phyloP scores from a whole-genome alignment of 768 basidiomycete genomes.

The Boletus insuetus region DNA sequence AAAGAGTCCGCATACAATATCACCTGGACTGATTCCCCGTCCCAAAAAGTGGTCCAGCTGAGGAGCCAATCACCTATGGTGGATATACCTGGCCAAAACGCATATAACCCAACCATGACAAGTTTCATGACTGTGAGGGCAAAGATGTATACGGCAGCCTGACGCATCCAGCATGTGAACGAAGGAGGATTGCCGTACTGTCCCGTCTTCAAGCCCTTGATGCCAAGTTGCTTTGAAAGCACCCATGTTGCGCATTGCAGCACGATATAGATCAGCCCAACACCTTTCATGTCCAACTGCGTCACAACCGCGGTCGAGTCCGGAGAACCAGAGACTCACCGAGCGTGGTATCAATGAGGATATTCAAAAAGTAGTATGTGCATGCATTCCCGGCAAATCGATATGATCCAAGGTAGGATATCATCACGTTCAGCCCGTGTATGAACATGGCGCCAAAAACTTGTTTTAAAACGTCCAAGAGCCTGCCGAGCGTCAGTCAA shows the following conservation, averaged over 20 bases:
- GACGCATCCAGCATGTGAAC: conserved; percentile 66
- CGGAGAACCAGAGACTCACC: conserved; percentile 48
- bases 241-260: conserved; percentile 63
- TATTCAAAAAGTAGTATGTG: conserved; percentile 88
- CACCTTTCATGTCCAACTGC: conserved; percentile 43
- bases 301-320: conserved; percentile 6
- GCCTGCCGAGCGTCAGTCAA: conserved; percentile 45
- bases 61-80: conserved; percentile 84
- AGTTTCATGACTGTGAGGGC: conserved; percentile 87
- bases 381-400: conserved; percentile 80
- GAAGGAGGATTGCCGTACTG: conserved; percentile 87
- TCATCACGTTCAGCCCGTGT: conserved; percentile 73
- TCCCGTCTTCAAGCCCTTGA: conserved; percentile 83
- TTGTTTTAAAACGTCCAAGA: conserved; percentile 94
- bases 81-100: conserved; percentile 67
- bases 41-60: conserved; percentile 66
- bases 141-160: conserved; percentile 79
- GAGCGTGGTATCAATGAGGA: conserved; percentile 72
- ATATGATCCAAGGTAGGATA: conserved; percentile 74
- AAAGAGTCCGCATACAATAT: conserved; percentile 60
- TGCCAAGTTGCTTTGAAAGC: conserved; percentile 57
- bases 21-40: conserved; percentile 66
- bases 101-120: conserved; percentile 76
- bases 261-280: conserved; percentile 75
- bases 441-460: conserved; percentile 82